phyloP scores from a whole-genome alignment of 352 stramenopile genomes.

The Blastocystis sp. region DNA sequence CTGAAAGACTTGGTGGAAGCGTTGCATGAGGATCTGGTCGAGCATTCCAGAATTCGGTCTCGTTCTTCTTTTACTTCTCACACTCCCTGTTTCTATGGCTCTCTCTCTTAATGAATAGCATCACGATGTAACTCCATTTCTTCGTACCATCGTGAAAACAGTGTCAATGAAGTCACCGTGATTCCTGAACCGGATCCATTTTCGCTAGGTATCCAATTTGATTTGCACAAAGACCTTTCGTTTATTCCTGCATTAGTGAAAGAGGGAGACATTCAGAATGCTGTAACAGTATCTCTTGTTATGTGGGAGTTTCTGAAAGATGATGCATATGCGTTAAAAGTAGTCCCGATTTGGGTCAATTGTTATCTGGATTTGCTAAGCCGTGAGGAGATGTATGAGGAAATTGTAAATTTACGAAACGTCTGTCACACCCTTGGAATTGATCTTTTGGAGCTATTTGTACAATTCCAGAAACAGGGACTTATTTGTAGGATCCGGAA shows the following conservation, averaged over 20 bases:
- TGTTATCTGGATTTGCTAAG: background rate
- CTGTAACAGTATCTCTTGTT: background rate
- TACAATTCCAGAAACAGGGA: background rate
- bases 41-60: background rate
- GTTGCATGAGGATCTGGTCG: background rate
- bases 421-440: background rate
- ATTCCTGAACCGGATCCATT: background rate
- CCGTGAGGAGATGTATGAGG: conserved; percentile 30
- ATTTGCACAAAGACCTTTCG: background rate
- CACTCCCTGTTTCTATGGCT: background rate
- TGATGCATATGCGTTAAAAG: background rate
- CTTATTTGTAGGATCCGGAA: background rate
- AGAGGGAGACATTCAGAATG: conserved; percentile 27
- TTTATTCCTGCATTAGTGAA: conserved; percentile 12
- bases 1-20: background rate
- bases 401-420: background rate
- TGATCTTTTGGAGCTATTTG: background rate
- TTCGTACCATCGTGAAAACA: background rate
- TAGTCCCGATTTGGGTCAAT: background rate
- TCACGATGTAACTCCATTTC: background rate
- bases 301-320: conserved; percentile 10
- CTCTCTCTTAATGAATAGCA: background rate
- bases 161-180: background rate
- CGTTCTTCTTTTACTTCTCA: background rate
- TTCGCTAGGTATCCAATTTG: background rate